phyloP scores from a whole-genome alignment of 2,329 filamentous ascomycete genomes.

The Penicillium sp. region DNA sequence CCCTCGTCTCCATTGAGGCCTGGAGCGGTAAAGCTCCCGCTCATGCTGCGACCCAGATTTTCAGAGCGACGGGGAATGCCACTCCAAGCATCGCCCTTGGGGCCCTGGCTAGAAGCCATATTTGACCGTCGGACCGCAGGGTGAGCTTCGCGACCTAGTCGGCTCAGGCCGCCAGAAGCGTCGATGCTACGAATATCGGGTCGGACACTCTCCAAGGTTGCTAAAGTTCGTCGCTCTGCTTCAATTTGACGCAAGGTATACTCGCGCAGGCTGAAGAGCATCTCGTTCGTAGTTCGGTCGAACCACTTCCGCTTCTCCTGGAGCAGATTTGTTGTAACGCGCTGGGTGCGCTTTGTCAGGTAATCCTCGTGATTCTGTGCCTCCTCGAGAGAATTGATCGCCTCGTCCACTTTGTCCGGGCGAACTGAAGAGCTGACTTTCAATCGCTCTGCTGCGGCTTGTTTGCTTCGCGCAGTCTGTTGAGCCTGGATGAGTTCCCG shows the following conservation, averaged over 20 bases:
- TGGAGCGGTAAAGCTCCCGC: conserved; percentile 69
- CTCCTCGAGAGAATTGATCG: conserved; percentile 87
- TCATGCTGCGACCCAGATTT: conserved; percentile 75
- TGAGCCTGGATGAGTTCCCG: conserved; percentile 92
- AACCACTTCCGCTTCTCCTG: conserved; percentile 92
- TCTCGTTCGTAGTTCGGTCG: conserved; percentile 78
- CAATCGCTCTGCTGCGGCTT: conserved; percentile 83
- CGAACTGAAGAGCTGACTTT: conserved; percentile 85
- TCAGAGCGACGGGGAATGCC: conserved; percentile 84
- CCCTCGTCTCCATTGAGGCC: conserved; percentile 64
- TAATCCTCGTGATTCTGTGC: conserved; percentile 80
- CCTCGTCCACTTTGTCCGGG: conserved; percentile 95
- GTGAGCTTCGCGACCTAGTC: conserved; percentile 85
- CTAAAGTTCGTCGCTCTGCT: conserved; percentile 86
- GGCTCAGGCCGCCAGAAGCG: conserved; percentile 82
- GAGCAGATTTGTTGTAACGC: conserved; percentile 86
- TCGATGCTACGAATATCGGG: conserved; percentile 94
- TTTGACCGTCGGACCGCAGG: conserved; percentile 73
- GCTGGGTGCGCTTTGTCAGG: conserved; percentile 80
- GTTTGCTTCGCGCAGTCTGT: conserved; percentile 77
- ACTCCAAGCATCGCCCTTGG: conserved; percentile 98
- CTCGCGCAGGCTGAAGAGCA: conserved; percentile 82
- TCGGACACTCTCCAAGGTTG: conserved; percentile 89
- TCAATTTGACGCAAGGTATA: conserved; percentile 95
- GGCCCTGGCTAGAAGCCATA: conserved; percentile 85